A percentile compares a stretch with the other conserved stretches of the same genome.
Evolutionary conservation across 2,329 filamentous ascomycete species (phyloP).

Genomic region (Botrytis sinoallii): DNA sequence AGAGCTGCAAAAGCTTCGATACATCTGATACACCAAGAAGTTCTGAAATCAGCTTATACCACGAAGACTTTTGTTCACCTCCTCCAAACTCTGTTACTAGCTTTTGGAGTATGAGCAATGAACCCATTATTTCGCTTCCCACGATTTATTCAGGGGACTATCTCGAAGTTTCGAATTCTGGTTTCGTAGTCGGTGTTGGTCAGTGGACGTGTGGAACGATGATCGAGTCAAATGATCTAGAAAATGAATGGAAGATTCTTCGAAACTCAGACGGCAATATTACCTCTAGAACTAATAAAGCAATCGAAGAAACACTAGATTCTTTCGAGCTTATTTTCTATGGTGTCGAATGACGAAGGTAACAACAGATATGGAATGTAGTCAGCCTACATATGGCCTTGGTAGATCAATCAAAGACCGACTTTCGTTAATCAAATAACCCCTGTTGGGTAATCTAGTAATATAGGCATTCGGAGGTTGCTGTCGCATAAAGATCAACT

Average conservation of each 20-base stretch:
- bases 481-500: too few species aligned
- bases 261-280: neutral
- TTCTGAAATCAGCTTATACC: neutral
- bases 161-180: neutral
- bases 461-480: too few species aligned
- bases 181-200: neutral
- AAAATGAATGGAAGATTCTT: neutral
- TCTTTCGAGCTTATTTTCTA: neutral
- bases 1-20: neutral
- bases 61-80: neutral
- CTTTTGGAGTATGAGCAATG: neutral
- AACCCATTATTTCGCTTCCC: neutral
- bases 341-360: neutral
- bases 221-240: neutral
- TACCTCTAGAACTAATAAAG: neutral
- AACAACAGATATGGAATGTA: neutral
- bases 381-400: too few species aligned
- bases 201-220: neutral
- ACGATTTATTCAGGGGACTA: neutral
- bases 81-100: neutral
- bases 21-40: conserved; percentile 3
- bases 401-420: too few species aligned
- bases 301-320: neutral
- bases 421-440: too few species aligned
- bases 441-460: too few species aligned